Conservation (phyloP, 306 rosid genomes). For the Vachellia collinsii region DNA sequence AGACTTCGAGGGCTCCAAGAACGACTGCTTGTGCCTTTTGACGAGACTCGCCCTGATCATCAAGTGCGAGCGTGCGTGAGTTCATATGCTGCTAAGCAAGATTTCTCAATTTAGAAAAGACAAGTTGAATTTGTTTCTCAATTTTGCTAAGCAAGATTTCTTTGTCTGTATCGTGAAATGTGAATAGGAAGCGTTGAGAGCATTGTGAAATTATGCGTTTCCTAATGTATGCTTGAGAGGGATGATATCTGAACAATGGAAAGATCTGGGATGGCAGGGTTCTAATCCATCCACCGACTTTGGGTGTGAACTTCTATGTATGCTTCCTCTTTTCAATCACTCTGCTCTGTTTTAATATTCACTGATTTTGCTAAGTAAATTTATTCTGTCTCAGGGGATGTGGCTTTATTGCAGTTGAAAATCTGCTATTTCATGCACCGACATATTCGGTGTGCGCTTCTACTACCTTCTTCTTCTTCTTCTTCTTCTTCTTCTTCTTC, state of each 20-base stretch:
- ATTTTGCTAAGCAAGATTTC: neutral
- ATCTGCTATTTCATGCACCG: constrained; percentile 74
- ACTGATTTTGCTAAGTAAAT: neutral
- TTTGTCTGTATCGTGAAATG: constrained; percentile 10
- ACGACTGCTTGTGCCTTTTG: constrained; percentile 70
- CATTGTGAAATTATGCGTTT: constrained; percentile 78
- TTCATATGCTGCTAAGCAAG: neutral
- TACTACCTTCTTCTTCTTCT: neutral
- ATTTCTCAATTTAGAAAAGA: neutral
- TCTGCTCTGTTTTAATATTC: neutral
- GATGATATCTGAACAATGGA: constrained; percentile 89
- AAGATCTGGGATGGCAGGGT: constrained; percentile 99
- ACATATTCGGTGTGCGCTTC: constrained; percentile 71
- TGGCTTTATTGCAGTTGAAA: constrained; percentile 84
- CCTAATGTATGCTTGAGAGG: constrained; percentile 69
- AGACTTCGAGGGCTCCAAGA: constrained; percentile 84
- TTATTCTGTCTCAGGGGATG: constrained; percentile 73
- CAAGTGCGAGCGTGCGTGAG: constrained; percentile 46
- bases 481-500: constrained; percentile 28
- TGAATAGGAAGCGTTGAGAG: constrained; percentile 74
- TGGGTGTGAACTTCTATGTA: constrained; percentile 47
- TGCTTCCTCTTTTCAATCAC: neutral
- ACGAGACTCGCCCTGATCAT: constrained; percentile 75
- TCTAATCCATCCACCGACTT: constrained; percentile 92
- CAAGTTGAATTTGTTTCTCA: neutral